These are phyloP conservation scores for Rosa persica DNA, from an alignment of 306 rosid genomes.

Conservation along the genomic window DNA sequence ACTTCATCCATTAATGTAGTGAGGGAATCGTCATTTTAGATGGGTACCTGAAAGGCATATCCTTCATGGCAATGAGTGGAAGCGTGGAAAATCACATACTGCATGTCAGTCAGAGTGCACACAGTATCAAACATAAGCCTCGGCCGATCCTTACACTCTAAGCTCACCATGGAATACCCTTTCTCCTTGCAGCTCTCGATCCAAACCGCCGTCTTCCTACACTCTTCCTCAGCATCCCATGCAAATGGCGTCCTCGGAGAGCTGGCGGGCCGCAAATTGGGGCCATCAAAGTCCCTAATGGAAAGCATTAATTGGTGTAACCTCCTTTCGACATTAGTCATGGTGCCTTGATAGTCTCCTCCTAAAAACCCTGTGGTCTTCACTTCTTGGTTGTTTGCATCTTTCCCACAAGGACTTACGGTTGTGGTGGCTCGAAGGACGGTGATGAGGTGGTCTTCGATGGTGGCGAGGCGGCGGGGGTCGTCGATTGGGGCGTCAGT, in stretches of 20 bases:
- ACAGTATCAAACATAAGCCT: conserved; percentile 78
- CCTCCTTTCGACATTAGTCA: conserved; percentile 59
- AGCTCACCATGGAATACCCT: conserved; percentile 53
- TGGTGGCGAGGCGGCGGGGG: conserved; percentile 46
- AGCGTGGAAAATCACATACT: conserved; percentile 70
- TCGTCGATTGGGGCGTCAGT: conserved; percentile 48
- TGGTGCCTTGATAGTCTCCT: conserved; percentile 31
- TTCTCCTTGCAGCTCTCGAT: conserved; percentile 63
- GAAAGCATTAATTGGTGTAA: conserved; percentile 71
- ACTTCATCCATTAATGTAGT: neutral
- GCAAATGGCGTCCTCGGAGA: conserved; percentile 7
- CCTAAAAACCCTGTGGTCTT: conserved; percentile 40
- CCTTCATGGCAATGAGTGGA: conserved; percentile 40
- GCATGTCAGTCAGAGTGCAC: conserved; percentile 73
- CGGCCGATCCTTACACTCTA: conserved; percentile 61
- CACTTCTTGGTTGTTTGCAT: conserved; percentile 35
- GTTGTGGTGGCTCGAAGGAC: conserved; percentile 46
- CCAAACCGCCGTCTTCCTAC: conserved; percentile 39
- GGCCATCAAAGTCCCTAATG: conserved; percentile 44
- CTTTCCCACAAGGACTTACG: conserved; percentile 14
- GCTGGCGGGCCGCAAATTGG: neutral
- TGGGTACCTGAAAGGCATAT: conserved; percentile 55
- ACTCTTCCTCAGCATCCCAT: conserved; percentile 24
- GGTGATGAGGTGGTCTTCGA: conserved; percentile 53
- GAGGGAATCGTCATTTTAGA: neutral